Evolutionary conservation across 176 grass and related monocot genomes (phyloP).

Genomic region (Oryza officinalis): DNA sequence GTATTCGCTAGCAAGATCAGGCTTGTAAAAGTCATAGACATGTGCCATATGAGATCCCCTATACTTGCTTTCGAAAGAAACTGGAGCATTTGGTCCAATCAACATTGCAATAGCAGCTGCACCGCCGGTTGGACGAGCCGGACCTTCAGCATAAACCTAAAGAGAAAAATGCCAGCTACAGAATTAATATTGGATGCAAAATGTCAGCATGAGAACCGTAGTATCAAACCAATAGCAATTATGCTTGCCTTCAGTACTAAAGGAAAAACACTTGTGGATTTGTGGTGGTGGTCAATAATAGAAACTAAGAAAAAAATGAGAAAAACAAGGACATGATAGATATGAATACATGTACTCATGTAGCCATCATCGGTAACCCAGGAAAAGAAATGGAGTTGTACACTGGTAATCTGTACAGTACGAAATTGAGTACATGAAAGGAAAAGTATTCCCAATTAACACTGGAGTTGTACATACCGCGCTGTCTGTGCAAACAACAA

Average conservation of each 20-base stretch:
- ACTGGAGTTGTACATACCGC: conserved; percentile 42
- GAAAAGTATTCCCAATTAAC: not conserved
- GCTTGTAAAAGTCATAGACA: conserved; percentile 94
- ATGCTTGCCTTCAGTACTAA: not conserved
- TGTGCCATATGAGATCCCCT: conserved; percentile 81
- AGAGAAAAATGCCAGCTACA: not conserved
- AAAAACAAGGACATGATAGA: not conserved
- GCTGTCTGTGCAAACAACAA: conserved; percentile 83
- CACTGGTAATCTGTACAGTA: not conserved
- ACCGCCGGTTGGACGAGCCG: conserved; percentile 75
- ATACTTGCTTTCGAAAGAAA: conserved; percentile 81
- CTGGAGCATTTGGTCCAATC: conserved; percentile 79
- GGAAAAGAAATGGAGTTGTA: too few relatives aligned
- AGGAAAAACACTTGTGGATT: not conserved
- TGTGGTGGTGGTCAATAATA: not conserved
- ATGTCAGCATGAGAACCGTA: not conserved
- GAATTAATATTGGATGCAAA: not conserved
- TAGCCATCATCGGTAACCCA: not conserved
- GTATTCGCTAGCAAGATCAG: conserved; percentile 86
- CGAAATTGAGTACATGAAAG: not conserved
- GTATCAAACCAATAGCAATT: not conserved
- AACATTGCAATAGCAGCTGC: conserved; percentile 85
- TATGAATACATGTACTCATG: not conserved
- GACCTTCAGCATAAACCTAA: conserved; percentile 83
- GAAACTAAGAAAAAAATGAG: not conserved